Evolutionary conservation across 2,329 filamentous ascomycete genomes (phyloP), one percentile per base, ranked within the genome.

Genomic region (Diplodia intermedia): DNA sequence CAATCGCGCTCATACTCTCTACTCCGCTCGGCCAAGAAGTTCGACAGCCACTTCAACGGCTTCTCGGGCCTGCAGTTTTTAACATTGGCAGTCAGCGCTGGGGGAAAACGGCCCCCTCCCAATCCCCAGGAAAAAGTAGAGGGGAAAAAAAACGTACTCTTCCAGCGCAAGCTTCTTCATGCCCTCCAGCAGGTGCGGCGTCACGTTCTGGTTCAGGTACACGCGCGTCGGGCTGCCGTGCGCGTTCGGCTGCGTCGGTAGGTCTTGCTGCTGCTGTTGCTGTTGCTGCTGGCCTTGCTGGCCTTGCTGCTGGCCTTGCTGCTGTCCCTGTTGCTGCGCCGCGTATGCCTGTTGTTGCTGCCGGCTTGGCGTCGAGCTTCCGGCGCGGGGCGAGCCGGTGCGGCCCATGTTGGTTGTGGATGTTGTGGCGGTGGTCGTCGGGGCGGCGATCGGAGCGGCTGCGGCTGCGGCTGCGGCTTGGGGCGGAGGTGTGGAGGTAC

Each of bases 161-260:
- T 80, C 75, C n/a, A 80, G 79, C 20, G 80, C 83, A 56, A 85
- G 69, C 73, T 82, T 80, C 76, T 85, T 85, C 82, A 85, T 84
- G 6, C 80, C 83, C 73, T 85, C 83, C 52, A 85, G 74, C 73
- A 85, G 71, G 74, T 84, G 79, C 66, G 83, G 83, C 53, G 83
- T 85, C 40, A 85, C 77, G 71, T 84, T 76, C 72, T 80, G 76
- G 69, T 85, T 85, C 70, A 85, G 71, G 71, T 83, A 85, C 56
- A 84, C 79, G 12, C 83, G 74, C 31, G 82, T 84, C 1, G 82
- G 80, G 29, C 79, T 80, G 7, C 83, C 83, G 70, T 85, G 82
- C 23, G 81, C 77, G 49, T 80, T 80, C 23, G 83, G 74, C 29
- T 78, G 73, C 18, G 73, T 71, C 2, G 77, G 78, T 3, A 68